Evolutionary conservation across 768 basidiomycete genomes (phyloP).

Genomic region (Lentinula lateritia): DNA sequence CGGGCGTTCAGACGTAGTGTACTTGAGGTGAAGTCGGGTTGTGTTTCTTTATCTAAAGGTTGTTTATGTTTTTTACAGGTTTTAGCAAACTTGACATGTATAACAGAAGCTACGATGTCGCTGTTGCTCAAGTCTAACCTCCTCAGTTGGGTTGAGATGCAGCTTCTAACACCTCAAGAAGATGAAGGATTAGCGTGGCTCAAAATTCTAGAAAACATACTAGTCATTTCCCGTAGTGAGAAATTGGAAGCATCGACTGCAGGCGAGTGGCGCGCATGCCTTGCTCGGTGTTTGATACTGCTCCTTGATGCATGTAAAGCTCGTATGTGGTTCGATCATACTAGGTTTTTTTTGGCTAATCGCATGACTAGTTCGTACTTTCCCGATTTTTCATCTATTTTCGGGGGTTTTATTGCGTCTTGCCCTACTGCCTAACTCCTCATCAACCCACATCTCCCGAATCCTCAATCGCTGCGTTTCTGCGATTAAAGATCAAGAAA

Average conservation of each 20-base stretch:
- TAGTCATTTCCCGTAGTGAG: conserved; percentile 39
- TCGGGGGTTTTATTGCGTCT: conserved; percentile 30
- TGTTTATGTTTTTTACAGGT: conserved; percentile 37
- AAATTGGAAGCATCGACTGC: conserved; percentile 51
- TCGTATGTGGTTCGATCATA: conserved; percentile 18
- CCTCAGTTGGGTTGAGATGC: conserved; percentile 80
- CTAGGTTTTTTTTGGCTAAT: neutral
- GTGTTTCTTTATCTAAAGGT: neutral
- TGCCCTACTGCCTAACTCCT: conserved; percentile 24
- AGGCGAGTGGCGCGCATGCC: conserved; percentile 54
- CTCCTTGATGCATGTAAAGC: conserved; percentile 28
- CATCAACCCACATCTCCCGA: conserved; percentile 18
- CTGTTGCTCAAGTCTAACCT: conserved; percentile 69
- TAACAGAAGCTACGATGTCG: conserved; percentile 61
- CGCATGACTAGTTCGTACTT: conserved; percentile 9
- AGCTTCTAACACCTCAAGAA: conserved; percentile 34
- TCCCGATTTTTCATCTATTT: conserved; percentile 16
- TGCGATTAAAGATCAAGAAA: conserved; percentile 25
- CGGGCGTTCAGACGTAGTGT: conserved; percentile 47
- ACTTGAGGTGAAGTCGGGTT: conserved; percentile 65
- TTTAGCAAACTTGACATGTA: conserved; percentile 68
- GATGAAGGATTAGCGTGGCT: conserved; percentile 55
- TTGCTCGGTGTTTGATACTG: conserved; percentile 46
- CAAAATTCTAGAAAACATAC: conserved; percentile 59
- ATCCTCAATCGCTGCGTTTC: conserved; percentile 24